phyloP scores from a whole-genome alignment of 208 protist genomes.

The Wallacemonas sp. region DNA sequence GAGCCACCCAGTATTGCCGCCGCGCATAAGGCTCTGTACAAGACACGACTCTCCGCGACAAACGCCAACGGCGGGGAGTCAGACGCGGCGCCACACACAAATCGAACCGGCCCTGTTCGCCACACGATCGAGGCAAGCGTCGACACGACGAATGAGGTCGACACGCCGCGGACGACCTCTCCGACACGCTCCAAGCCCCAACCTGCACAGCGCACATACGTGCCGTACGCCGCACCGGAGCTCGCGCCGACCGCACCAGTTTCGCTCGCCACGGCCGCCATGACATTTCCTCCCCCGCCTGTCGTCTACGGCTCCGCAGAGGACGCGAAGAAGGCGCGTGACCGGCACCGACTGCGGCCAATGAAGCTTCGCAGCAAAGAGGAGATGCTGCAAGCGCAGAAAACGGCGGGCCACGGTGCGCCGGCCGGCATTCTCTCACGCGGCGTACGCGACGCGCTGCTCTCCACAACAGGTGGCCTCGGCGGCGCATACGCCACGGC shows the following conservation, averaged over 20 bases:
- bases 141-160: too few species aligned
- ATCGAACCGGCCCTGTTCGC: neutral
- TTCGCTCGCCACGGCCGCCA: neutral
- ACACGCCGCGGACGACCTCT: too few species aligned
- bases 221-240: neutral
- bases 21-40: conserved; percentile 3
- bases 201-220: too few species aligned
- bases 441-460: conserved; percentile 6
- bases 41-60: neutral
- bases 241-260: neutral
- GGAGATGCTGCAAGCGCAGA: neutral
- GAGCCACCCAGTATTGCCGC: conserved; percentile 14
- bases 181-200: too few species aligned
- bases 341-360: neutral
- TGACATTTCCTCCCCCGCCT: conserved; percentile 6
- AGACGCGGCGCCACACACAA: neutral
- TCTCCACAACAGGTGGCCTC: conserved; percentile 3
- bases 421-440: neutral
- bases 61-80: neutral
- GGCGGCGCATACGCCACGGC: neutral
- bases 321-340: neutral
- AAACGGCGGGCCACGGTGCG: neutral
- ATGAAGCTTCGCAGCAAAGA: neutral
- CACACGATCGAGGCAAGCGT: too few species aligned
- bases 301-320: conserved; percentile 4